Evolutionary conservation across 2,329 filamentous ascomycete genomes (phyloP), one percentile per base, ranked within the genome.

Genomic region (Neophaeococcomyces mojaviensis): DNA sequence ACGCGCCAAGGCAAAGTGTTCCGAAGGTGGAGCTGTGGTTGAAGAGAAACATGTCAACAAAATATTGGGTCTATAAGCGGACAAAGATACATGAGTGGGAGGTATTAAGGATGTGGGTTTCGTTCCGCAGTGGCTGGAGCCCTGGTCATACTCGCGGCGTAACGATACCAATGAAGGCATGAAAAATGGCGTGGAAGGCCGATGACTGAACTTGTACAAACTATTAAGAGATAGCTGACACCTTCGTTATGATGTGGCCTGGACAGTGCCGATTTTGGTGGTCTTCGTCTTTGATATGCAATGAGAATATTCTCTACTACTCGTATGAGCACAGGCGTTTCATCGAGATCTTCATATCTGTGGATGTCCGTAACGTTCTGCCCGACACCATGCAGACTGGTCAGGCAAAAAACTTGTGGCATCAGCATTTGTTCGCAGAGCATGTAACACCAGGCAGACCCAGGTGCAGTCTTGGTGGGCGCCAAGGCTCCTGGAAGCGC

Each of bases 1-100:
- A 12, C 86, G 90, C 54, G 86, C 89, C 64, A 98, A 98, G 70
- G 92, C 92, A 48, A 92, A 90, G 62, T 98, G 92, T 65, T 94
- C 88, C 0, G 70, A 94, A 56, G 84, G 77, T 15, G 90, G 92
- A 13, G 87, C 94, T 10, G 87, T 95, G 15, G 86, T 98, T 19
- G 84, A 88, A 51, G 82, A 94, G 68, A 79, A 80, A 45, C 89
- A 97, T 59, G 94, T 97, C 57, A 85, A 95, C 61, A 78, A 74
- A 33, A 84, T 88, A 43, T 74, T 90, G 68, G 76, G 67, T 32
- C 63, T 66, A 46, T 64, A 15, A 45, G 9, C 26, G 19, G 28
- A 20, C 35, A 12, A 5, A 12, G 16, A 4, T 20, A 22, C 16
- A 13, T 20, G 16, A 7, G 10, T 10, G n/a, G n/a, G n/a, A n/a